phyloP scores from a whole-genome alignment of 2,329 filamentous ascomycete genomes.

The Bipolaris gigantea region DNA sequence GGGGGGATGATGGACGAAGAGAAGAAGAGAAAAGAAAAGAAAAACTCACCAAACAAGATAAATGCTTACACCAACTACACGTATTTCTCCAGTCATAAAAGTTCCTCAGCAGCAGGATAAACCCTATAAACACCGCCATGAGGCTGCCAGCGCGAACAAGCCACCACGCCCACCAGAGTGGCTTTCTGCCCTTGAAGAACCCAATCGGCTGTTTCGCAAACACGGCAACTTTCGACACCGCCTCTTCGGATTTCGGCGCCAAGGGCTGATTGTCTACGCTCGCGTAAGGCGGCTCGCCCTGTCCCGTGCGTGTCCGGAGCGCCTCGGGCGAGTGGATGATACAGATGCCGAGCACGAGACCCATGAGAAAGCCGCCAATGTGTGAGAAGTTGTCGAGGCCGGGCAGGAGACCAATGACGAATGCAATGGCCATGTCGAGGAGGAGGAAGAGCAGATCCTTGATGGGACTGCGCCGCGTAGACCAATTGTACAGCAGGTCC shows the following conservation, averaged over 20 bases:
- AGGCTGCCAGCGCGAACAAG: slow-evolving; percentile 76
- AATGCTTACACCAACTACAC: slow-evolving; percentile 92
- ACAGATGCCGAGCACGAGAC: slow-evolving; percentile 81
- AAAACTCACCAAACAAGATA: slow-evolving; percentile 83
- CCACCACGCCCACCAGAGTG: slow-evolving; percentile 98
- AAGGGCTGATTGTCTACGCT: slow-evolving; percentile 54
- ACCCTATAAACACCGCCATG: slow-evolving; percentile 78
- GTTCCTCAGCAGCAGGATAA: slow-evolving; percentile 84
- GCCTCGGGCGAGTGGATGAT: slow-evolving; percentile 85
- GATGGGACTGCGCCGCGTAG: slow-evolving; percentile 71
- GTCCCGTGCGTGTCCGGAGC: slow-evolving; percentile 72
- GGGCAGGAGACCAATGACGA: slow-evolving; percentile 87
- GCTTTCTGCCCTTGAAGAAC: slow-evolving; percentile 91
- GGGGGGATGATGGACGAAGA: too few relatives aligned
- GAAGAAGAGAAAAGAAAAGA: too few relatives aligned
- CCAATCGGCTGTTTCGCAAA: slow-evolving; percentile 58
- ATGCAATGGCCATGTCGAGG: slow-evolving; percentile 83
- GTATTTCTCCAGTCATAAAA: slow-evolving; percentile 79
- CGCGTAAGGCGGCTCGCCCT: slow-evolving; percentile 69
- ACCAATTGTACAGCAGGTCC: slow-evolving; percentile 92
- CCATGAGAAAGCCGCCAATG: slow-evolving; percentile 94
- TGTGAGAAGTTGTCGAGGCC: slow-evolving; percentile 97
- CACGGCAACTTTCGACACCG: slow-evolving; percentile 35
- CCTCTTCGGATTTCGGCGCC: slow-evolving; percentile 17
- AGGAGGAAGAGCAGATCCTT: slow-evolving; percentile 87